A percentile compares a stretch with the other conserved stretches of the same genome.
These are phyloP conservation scores for Trichophyton simii DNA, from an alignment of 2,329 filamentous ascomycete genomes.

Conservation along the genomic window DNA sequence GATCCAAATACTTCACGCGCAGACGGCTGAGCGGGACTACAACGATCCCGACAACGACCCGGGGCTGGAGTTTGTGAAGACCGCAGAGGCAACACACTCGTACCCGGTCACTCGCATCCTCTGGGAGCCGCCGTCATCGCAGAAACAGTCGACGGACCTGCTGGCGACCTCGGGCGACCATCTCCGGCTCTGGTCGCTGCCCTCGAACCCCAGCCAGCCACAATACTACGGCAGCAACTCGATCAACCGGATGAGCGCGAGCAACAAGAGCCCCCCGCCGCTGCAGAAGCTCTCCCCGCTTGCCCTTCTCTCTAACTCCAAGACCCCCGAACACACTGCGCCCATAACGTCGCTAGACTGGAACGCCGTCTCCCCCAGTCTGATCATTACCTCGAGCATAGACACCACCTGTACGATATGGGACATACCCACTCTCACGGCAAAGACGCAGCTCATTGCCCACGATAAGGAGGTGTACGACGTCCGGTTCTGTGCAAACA, in stretches of 20 bases:
- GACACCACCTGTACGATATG: slow-evolving; percentile 99
- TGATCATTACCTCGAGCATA: slow-evolving; percentile 98
- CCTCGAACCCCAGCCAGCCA: slow-evolving; percentile 41
- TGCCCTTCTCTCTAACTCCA: slow-evolving; percentile 89
- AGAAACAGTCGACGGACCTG: slow-evolving; percentile 90
- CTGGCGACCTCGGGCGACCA: slow-evolving; percentile 93
- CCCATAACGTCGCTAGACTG: slow-evolving; percentile 93
- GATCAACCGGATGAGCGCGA: slow-evolving; percentile 54
- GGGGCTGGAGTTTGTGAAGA: slow-evolving; percentile 78
- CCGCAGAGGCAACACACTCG: slow-evolving; percentile 92
- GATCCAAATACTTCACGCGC: slow-evolving; percentile 95
- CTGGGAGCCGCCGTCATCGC: slow-evolving; percentile 89
- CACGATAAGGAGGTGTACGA: slow-evolving; percentile 99
- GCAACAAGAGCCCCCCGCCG: slow-evolving; percentile 35
- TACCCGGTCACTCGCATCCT: slow-evolving; percentile 91
- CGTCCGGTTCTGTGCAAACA: slow-evolving; percentile 93
- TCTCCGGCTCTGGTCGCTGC: slow-evolving; percentile 83
- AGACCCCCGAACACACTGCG: slow-evolving; percentile 94
- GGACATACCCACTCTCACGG: slow-evolving; percentile 95
- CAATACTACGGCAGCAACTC: slow-evolving; percentile 52
- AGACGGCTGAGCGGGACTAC: slow-evolving; percentile 54
- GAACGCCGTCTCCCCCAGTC: slow-evolving; percentile 91
- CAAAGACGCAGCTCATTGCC: slow-evolving; percentile 94
- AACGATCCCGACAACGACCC: slow-evolving; percentile 53
- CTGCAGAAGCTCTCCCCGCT: slow-evolving; percentile 80